Percentiles rank a stretch among this genome's conserved stretches.
Conservation (phyloP, 768 basidiomycete genomes). For the Hypholoma sublateritium region DNA sequence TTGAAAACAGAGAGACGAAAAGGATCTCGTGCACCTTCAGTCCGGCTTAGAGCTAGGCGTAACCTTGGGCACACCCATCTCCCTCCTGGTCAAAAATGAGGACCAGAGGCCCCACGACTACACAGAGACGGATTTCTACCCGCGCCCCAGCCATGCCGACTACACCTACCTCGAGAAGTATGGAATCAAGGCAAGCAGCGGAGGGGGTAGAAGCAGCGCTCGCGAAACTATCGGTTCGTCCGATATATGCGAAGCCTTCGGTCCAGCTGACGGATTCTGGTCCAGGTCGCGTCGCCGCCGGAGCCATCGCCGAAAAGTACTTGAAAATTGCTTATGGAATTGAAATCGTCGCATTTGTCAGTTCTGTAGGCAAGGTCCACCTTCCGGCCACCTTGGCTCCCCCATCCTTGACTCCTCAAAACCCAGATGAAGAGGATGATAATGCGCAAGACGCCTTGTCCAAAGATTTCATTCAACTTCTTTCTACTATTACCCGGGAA, state of each 20-base stretch:
- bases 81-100: slow-evolving; percentile 94
- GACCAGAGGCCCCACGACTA: slow-evolving; percentile 99
- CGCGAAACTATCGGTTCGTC: slow-evolving; percentile 89
- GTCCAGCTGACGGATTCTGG: background rate
- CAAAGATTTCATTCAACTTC: slow-evolving; percentile 78
- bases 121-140: slow-evolving; percentile 96
- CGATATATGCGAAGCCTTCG: background rate
- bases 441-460: slow-evolving; percentile 74
- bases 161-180: slow-evolving; percentile 98
- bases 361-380: slow-evolving; percentile 91
- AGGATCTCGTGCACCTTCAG: slow-evolving; percentile 90
- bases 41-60: slow-evolving; percentile 93
- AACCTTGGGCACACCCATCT: slow-evolving; percentile 97
- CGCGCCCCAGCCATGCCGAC: slow-evolving; percentile 96
- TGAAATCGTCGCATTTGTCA: slow-evolving; percentile 96
- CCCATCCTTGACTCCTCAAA: slow-evolving; percentile 33
- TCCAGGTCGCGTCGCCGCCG: slow-evolving; percentile 91
- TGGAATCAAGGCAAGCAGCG: slow-evolving; percentile 94
- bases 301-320: slow-evolving; percentile 97
- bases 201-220: slow-evolving; percentile 92
- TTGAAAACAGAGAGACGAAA: slow-evolving; percentile 79
- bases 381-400: slow-evolving; percentile 56
- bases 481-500: slow-evolving; percentile 78
- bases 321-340: slow-evolving; percentile 83
- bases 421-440: slow-evolving; percentile 53